Evolutionary conservation across 2,329 filamentous ascomycete genomes (phyloP), one percentile per base, ranked within the genome.

Genomic region (Cercospora berteroae): DNA sequence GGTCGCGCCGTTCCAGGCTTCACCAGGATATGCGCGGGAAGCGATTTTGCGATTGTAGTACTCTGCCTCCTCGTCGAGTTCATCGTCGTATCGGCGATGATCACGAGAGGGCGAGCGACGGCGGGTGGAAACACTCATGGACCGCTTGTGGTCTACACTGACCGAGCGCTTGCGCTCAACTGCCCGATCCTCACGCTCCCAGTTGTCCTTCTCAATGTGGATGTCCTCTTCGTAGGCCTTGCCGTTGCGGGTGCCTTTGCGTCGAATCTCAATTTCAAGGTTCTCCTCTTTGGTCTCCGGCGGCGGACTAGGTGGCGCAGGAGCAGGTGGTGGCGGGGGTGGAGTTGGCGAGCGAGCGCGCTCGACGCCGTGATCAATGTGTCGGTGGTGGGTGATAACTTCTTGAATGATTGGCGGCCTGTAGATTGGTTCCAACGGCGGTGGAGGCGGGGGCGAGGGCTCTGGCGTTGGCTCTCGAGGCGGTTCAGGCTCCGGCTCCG

Each of bases 351-450:
- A 81, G 27, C 81, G 78, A 12, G 79, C 82, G 69, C 82, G 77
- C 74, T 83, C 81, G 44, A 84, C 78, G 61, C 82, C 93, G 80
- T 96, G 92, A 76, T 96, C 91, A 73, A 96, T 90, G 76, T 94
- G 91, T 66, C 89, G 87, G 77, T 95, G 94, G 80, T 95, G 92
- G 0, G 92, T 96, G 71, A 96, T 94, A 67, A 96, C 89, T 77
- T 97, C 92, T 75, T 94, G 88, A 79, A 94, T 91, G 73, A 96
- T 92, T 0, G 90, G 90, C 36, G 93, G 93, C 20, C 89, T 89
- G 50, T 88, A 86, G 74, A 95, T 89, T 55, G 90, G 84, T 70
- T 86, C 85, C 31, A 87, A 88, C 55, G 85, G 84, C 57, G 81
- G 81, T 36, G 81, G 79, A 42, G 81, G 80, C 44, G 80, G 80